Evolutionary conservation across 2,329 filamentous ascomycete genomes (phyloP).

Genomic region (Penicillium sp.): DNA sequence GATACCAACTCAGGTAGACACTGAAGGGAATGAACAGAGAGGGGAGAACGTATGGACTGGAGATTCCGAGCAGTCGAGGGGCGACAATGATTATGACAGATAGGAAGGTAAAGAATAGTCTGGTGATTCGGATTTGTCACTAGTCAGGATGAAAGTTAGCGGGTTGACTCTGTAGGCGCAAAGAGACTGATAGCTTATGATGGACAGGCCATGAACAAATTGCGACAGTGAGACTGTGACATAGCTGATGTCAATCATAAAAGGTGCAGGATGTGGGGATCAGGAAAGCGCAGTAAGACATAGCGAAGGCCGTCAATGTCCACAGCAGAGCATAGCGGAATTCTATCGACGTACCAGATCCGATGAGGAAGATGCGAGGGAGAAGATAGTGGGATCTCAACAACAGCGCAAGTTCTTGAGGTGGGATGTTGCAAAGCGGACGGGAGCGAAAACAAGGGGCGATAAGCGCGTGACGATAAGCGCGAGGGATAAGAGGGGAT

Average conservation of each 20-base stretch:
- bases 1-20: conserved; percentile 11
- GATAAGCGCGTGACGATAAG: conserved; percentile 29
- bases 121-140: background rate
- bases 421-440: conserved; percentile 28
- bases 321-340: background rate
- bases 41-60: conserved; percentile 6
- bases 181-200: background rate
- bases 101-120: background rate
- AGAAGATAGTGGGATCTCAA: background rate
- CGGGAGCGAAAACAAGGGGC: conserved; percentile 24
- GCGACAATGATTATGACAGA: background rate
- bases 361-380: background rate
- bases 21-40: conserved; percentile 20
- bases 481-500: conserved; percentile 12
- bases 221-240: background rate
- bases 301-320: background rate
- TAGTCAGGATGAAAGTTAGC: background rate
- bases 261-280: background rate
- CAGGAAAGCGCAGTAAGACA: background rate
- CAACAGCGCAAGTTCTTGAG: conserved; percentile 7
- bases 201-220: background rate
- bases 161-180: background rate
- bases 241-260: background rate
- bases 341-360: background rate
- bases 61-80: background rate